phyloP scores from a whole-genome alignment of 108 stramenopile species.

The Seminavis robusta region DNA sequence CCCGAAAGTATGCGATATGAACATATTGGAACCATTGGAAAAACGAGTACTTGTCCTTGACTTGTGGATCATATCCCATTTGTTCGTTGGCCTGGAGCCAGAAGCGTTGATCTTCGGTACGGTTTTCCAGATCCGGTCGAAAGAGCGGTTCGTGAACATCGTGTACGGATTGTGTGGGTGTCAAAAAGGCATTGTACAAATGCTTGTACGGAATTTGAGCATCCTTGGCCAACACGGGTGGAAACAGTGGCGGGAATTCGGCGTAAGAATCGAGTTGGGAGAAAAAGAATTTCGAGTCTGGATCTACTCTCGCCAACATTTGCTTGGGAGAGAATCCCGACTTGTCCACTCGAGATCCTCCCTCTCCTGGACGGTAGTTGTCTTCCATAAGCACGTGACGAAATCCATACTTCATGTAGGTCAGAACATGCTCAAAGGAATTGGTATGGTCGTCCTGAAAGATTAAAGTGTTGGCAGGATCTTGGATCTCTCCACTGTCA shows the following conservation, averaged over 20 bases:
- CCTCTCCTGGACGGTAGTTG: not conserved
- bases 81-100: too few relatives aligned
- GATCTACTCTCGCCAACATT: slow-evolving; percentile 7
- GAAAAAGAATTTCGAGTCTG: slow-evolving; percentile 8
- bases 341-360: slow-evolving; percentile 1
- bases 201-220: too few relatives aligned
- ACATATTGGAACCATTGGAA: too few relatives aligned
- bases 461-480: not conserved
- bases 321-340: slow-evolving; percentile 17
- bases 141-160: too few relatives aligned
- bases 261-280: not conserved
- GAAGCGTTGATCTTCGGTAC: too few relatives aligned
- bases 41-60: too few relatives aligned
- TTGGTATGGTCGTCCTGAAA: slow-evolving; percentile 13
- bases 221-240: slow-evolving; percentile 10
- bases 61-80: too few relatives aligned
- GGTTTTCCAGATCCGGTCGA: too few relatives aligned
- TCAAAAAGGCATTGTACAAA: too few relatives aligned
- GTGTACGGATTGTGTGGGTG: too few relatives aligned
- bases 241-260: slow-evolving; percentile 22
- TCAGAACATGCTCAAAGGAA: not conserved
- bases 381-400: not conserved
- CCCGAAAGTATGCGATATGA: too few relatives aligned
- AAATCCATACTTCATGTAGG: not conserved
- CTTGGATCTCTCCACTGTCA: slow-evolving; percentile 5